phyloP scores from a whole-genome alignment of 1,139 yeast genomes.

The Yamadazyma triangularis region DNA sequence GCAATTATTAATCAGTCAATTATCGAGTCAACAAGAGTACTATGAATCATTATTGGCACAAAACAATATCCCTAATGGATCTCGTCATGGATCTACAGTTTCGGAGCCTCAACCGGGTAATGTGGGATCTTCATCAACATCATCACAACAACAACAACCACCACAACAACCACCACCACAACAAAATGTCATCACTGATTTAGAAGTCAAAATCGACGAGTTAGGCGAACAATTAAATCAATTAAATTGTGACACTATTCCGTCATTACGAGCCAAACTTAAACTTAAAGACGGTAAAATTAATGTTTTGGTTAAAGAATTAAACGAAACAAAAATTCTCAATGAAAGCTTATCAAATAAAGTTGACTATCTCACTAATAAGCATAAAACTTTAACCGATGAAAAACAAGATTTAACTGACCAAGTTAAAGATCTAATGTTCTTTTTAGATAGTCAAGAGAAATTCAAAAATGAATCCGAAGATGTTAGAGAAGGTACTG shows the following conservation, averaged over 20 bases:
- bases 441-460: conserved; percentile 68
- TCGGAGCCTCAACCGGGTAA: conserved; percentile 3
- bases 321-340: conserved; percentile 35
- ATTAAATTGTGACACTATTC: conserved; percentile 24
- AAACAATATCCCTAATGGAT: conserved; percentile 21
- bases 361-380: conserved; percentile 42
- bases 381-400: conserved; percentile 20
- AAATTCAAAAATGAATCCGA: conserved; percentile 67
- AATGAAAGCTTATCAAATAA: conserved; percentile 56
- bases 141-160: too few relatives aligned
- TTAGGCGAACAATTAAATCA: conserved; percentile 19
- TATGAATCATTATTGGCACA: conserved; percentile 58
- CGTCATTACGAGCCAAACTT: conserved; percentile 28
- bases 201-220: conserved; percentile 33
- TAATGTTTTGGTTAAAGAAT: conserved; percentile 24
- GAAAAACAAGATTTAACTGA: conserved; percentile 55
- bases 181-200: conserved; percentile 15
- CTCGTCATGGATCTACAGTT: conserved; percentile 17
- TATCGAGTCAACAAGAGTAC: conserved; percentile 86
- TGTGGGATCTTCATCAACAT: conserved; percentile 5
- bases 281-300: conserved; percentile 29
- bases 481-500: conserved; percentile 67
- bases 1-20: conserved; percentile 69
- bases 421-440: conserved; percentile 79
- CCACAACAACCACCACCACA: too few relatives aligned